Evolutionary conservation across 306 rosid genomes (phyloP).

Genomic region (Vigna hirtella): DNA sequence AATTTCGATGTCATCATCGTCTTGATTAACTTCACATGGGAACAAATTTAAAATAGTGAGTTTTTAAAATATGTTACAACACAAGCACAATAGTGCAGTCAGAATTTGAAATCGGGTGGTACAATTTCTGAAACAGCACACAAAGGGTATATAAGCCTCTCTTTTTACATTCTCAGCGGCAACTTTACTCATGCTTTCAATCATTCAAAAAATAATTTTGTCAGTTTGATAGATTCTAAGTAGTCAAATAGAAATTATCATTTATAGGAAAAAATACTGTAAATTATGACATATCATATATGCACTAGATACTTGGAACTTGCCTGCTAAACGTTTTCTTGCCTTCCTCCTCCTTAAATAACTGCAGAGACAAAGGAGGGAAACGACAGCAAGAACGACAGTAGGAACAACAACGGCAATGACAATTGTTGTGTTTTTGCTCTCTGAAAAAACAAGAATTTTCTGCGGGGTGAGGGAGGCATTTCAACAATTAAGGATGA

Average conservation of each 20-base stretch:
- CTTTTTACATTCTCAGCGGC: not conserved
- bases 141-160: not conserved
- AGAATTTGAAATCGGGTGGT: not conserved
- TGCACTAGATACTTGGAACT: not conserved
- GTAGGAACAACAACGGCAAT: not conserved
- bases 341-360: slow-evolving; percentile 1
- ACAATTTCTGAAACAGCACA: not conserved
- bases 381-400: not conserved
- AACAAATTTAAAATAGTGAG: not conserved
- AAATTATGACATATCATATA: not conserved
- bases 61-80: not conserved
- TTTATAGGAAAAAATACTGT: not conserved
- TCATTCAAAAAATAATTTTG: not conserved
- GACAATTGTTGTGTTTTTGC: not conserved
- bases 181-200: not conserved
- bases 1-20: slow-evolving; percentile 33
- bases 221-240: not conserved
- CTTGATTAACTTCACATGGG: not conserved
- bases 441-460: slow-evolving; percentile 9
- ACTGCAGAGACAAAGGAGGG: not conserved
- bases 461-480: not conserved
- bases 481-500: not conserved
- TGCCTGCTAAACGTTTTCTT: not conserved
- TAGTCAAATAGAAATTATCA: not conserved
- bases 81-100: not conserved